phyloP scores from a whole-genome alignment of 371 early-diverging fungal genomes.

The Fennellomyces sp. region DNA sequence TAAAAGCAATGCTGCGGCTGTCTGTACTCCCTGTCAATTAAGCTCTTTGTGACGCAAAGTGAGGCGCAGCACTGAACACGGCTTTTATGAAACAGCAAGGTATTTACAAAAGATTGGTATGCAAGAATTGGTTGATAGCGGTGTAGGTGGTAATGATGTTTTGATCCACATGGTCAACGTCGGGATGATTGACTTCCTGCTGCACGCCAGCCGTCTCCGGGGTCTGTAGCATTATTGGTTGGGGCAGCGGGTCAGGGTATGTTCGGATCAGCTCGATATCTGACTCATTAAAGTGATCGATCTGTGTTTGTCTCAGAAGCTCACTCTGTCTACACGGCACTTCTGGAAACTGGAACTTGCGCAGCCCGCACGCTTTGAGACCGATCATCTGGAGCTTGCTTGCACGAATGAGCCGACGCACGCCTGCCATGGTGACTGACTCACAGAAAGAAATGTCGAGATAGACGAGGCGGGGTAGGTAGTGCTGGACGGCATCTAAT shows the following conservation, averaged over 20 bases:
- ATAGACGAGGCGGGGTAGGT: slow-evolving; percentile 25
- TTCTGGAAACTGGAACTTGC: slow-evolving; percentile 33
- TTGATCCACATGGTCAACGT: background rate
- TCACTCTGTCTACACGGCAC: slow-evolving; percentile 3
- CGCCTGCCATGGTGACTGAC: slow-evolving; percentile 22
- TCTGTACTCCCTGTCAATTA: background rate
- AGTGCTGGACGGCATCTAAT: slow-evolving; percentile 22
- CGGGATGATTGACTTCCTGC: background rate
- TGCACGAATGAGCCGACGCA: slow-evolving; percentile 27
- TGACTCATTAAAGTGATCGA: slow-evolving; percentile 8
- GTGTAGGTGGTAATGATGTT: background rate
- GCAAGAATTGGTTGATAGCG: slow-evolving; percentile 8
- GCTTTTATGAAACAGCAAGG: background rate
- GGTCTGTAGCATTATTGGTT: background rate
- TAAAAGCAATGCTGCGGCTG: too few species aligned
- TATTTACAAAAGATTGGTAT: slow-evolving; percentile 15
- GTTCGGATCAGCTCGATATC: slow-evolving; percentile 10
- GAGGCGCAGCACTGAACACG: background rate
- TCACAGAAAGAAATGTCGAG: slow-evolving; percentile 44
- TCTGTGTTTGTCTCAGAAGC: slow-evolving; percentile 1
- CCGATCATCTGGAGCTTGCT: slow-evolving; percentile 41
- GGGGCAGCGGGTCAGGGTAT: background rate
- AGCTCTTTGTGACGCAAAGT: background rate
- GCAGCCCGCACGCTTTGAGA: slow-evolving; percentile 33
- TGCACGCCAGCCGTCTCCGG: background rate